Base-by-base conservation (phyloP, 2,329 filamentous ascomycete genomes). In the Bipolaris oryzae region DNA sequence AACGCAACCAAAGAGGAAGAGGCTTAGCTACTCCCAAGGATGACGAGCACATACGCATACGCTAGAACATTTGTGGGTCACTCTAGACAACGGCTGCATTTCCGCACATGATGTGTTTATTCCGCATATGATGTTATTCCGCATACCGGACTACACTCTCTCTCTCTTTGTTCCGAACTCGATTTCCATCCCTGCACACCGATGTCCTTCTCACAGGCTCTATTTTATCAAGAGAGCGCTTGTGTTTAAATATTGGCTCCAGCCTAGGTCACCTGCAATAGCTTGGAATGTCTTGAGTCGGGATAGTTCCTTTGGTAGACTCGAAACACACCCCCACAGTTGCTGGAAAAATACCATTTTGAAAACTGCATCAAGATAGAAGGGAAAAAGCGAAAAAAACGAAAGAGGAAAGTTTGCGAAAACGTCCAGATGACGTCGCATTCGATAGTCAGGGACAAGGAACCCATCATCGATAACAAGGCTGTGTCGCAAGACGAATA, bases 21-120 rank as follows among this genome's bases (percentile, higher is more conserved):
- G 49, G 67, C 65, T 71, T 65, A 66, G 58, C 57, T 73, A 70
- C 66, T 66, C 58, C 53, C 59, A 49, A 43, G 16, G 49, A 67
- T 64, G 50, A 58, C 15, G 16, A 41, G 28, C 28, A 31, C 28
- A 13, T 31, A 31, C 28, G 10, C 28, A 13, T 48, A 15, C 48
- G 46, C 53, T 52, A 60, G 34, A 15, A 15, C 7, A 16, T 16
- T 34, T 53, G 53, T 48, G 25, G 38, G 39, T 33, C 41, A 25
- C 34, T 45, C 16, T 23, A 16, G 51, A 42, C 52, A 31, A 31
- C 43, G 49, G 53, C 38, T 5, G 42, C 25, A 25, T 34, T 53
- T 43, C 49, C 49, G 18, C 38, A 20, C 33, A 23, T 44, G 35
- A 39, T 34, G 37, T 18, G 13, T 20, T 20, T 15, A 25, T 56